These are phyloP conservation scores for Plasmodiophora brassicae DNA, from an alignment of 208 protist genomes.

Conservation along the genomic window DNA sequence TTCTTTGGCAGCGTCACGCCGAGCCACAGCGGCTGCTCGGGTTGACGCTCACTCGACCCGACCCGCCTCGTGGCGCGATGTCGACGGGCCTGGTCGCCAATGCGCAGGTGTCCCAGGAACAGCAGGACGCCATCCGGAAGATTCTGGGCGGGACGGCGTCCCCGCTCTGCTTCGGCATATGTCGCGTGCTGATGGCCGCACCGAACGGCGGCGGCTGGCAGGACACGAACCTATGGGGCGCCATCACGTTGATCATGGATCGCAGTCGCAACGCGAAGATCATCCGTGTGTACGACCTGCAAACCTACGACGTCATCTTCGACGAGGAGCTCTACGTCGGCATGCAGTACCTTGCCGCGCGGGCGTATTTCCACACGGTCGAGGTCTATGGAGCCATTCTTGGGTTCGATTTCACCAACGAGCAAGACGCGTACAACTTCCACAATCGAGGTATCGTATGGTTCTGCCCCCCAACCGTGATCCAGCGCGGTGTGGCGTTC, in stretches of 20 bases:
- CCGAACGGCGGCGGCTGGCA: neutral
- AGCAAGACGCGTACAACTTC: neutral
- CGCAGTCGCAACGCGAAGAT: neutral
- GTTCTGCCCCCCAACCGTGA: neutral
- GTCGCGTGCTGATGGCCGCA: neutral
- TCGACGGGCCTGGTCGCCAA: neutral
- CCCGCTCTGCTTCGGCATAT: neutral
- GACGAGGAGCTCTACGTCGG: constrained; percentile 24
- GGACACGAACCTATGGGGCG: neutral
- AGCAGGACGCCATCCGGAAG: neutral
- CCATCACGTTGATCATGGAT: neutral
- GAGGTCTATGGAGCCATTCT: neutral
- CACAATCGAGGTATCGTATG: neutral
- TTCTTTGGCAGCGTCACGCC: too few relatives aligned
- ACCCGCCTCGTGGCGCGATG: too few relatives aligned
- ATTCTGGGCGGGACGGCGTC: neutral
- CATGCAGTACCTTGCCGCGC: neutral
- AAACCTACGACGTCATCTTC: neutral
- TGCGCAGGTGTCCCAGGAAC: neutral
- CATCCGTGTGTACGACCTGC: constrained; percentile 4
- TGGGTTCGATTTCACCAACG: constrained; percentile 20
- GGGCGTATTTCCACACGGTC: neutral
- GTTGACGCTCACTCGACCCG: too few relatives aligned
- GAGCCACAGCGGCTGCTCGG: too few relatives aligned
- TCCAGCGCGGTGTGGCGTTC: neutral